Base-by-base conservation (phyloP, 352 stramenopile species). In the Phytopythium chamaehyphon region DNA sequence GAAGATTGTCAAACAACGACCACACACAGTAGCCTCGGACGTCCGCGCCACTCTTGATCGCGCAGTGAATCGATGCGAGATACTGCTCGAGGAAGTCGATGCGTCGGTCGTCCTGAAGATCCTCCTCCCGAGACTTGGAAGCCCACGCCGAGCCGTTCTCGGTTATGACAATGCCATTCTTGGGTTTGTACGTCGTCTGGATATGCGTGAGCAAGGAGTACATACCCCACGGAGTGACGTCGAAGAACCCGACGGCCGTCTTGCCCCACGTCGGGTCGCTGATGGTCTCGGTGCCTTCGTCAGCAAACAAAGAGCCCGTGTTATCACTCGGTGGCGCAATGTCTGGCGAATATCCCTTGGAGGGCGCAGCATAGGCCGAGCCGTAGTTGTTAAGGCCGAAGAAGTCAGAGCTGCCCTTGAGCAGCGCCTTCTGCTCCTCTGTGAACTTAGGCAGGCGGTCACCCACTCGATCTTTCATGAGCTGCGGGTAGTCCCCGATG, bases 371-470 rank as follows among this genome's bases (percentile, higher is more conserved):
- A 38, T 73, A 82, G 31, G 55, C 54, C 0, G 79, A 81, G 22
- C 72, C 79, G 69, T 98, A 98, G 65, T 97, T 90, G 71, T 98
- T 98, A 6, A 98, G 59, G 0, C 89, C 95, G 35, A 98, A 85
- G 70, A 98, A 98, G 47, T 98, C 95, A 28, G 59, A 75, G 33
- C 80, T 96, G 19, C 75, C 81, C 43, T 82, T 76, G 16, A 98
- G 42, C 26, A 88, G 47, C 39, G 82, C 74, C 51, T 84, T 75
- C 59, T 97, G 72, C 28, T 90, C 66, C 21, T 78, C 61, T 5
- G 92, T 97, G 61, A 98, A 98, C 42, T 56, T 57, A 8, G 93
- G 92, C 38, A 98, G 69, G 12, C 89, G 74, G 46, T 78, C 66
- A 26, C 87, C 86, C 11, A 89, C 66, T 40, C 77, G 71, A 28